phyloP scores from a whole-genome alignment of 495 filamentous ascomycete species.

The Xylaria sp. region DNA sequence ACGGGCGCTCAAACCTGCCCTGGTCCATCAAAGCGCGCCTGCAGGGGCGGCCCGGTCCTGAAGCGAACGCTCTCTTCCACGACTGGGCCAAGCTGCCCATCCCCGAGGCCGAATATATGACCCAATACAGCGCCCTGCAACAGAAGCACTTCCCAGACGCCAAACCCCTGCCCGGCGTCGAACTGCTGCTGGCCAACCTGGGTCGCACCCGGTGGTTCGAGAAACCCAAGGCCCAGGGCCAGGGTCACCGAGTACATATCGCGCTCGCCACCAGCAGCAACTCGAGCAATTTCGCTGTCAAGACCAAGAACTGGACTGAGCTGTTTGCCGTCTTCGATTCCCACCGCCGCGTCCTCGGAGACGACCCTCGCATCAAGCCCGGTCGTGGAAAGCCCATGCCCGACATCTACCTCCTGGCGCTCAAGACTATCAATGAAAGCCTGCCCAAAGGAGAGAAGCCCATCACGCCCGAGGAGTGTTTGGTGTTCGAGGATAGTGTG shows the following conservation, averaged over 20 bases:
- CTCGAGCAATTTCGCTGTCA: constrained; percentile 73
- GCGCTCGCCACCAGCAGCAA: constrained; percentile 87
- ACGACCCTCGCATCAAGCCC: constrained; percentile 79
- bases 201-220: constrained; percentile 56
- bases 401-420: constrained; percentile 91
- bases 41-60: constrained; percentile 85
- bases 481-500: constrained; percentile 96
- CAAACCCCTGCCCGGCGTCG: constrained; percentile 80
- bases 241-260: constrained; percentile 68
- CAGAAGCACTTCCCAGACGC: constrained; percentile 72
- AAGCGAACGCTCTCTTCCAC: constrained; percentile 59
- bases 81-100: constrained; percentile 92
- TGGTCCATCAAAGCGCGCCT: constrained; percentile 95
- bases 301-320: constrained; percentile 74
- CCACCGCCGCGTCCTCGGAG: constrained; percentile 77
- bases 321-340: constrained; percentile 77
- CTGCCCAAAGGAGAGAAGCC: constrained; percentile 68
- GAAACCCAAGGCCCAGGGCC: constrained; percentile 29
- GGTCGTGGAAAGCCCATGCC: constrained; percentile 92
- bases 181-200: constrained; percentile 66
- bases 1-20: constrained; percentile 74
- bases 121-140: constrained; percentile 67
- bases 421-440: constrained; percentile 81
- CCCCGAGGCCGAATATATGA: constrained; percentile 65
- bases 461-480: constrained; percentile 83